A percentile compares a stretch with the other conserved stretches of the same genome.
Evolutionary conservation across 1,284 basidiomycete species (phyloP).

Genomic region (Microbotryum lychnidis-dioicae): DNA sequence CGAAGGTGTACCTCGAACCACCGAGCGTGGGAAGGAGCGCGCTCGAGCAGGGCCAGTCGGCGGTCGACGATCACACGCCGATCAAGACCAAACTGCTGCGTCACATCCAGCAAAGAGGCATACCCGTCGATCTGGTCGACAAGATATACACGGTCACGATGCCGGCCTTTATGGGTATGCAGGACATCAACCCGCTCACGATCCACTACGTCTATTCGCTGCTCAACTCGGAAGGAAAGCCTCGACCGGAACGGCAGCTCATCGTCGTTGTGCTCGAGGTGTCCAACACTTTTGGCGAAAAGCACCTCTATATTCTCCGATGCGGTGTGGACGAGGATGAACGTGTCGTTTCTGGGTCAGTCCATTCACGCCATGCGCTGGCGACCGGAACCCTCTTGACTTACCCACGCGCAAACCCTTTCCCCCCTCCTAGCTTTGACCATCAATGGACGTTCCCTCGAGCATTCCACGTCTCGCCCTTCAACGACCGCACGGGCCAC

Average conservation of each 20-base stretch:
- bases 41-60: neutral
- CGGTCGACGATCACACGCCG: neutral
- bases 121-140: conserved; percentile 7
- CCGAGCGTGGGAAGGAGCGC: neutral
- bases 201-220: conserved; percentile 61
- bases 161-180: conserved; percentile 59
- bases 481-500: conserved; percentile 64
- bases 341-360: conserved; percentile 42
- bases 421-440: conserved; percentile 45
- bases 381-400: neutral
- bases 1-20: conserved; percentile 10
- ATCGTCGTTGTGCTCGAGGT: conserved; percentile 60
- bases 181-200: conserved; percentile 66
- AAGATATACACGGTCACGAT: conserved; percentile 63
- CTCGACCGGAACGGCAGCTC: conserved; percentile 33
- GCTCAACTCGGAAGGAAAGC: conserved; percentile 28
- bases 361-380: conserved; percentile 2
- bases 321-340: conserved; percentile 47
- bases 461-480: conserved; percentile 70
- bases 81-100: conserved; percentile 8
- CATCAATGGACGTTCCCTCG: conserved; percentile 64
- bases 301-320: conserved; percentile 51
- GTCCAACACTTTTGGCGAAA: conserved; percentile 69
- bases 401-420: neutral
- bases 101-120: conserved; percentile 11